A percentile compares a stretch with the other conserved stretches of the same genome.
Conservation (phyloP, 1,139 yeast genomes). For the Geotrichum europaeum region DNA sequence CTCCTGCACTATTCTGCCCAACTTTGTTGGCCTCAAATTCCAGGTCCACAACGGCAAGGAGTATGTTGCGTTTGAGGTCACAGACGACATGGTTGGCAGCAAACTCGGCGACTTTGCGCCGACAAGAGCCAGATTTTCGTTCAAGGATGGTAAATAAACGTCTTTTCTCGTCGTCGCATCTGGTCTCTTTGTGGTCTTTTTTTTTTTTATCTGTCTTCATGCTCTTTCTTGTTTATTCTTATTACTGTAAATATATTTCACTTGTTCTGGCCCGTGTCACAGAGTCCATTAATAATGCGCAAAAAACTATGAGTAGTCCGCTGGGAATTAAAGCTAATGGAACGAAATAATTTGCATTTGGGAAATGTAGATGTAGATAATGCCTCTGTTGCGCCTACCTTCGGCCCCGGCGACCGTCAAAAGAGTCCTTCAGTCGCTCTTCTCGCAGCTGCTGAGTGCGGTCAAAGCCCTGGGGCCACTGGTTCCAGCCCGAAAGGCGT, state of each 20-base stretch:
- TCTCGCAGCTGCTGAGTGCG: conserved; percentile 79
- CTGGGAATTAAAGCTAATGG: neutral
- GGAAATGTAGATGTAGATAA: neutral
- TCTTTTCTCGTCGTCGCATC: neutral
- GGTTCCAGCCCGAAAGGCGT: conserved; percentile 85
- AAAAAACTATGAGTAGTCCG: neutral
- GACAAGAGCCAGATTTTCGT: conserved; percentile 80
- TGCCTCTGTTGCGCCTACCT: neutral
- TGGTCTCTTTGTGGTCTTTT: neutral
- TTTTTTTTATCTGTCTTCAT: neutral
- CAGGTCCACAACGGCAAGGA: conserved; percentile 96
- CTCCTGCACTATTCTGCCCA: conserved; percentile 88
- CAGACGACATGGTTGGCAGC: conserved; percentile 97
- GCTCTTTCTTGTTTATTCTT: neutral
- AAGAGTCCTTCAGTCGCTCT: conserved; percentile 53
- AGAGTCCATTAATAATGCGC: neutral
- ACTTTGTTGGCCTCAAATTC: conserved; percentile 87
- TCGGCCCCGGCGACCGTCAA: conserved; percentile 24
- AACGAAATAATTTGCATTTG: neutral
- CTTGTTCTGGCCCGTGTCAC: neutral
- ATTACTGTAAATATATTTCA: neutral
- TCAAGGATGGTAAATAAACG: conserved; percentile 48
- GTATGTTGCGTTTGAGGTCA: conserved; percentile 78
- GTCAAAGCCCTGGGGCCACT: conserved; percentile 71
- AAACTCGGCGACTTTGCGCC: conserved; percentile 94